Conservation (phyloP, 495 filamentous ascomycete genomes). For the Xylaria sp. region DNA sequence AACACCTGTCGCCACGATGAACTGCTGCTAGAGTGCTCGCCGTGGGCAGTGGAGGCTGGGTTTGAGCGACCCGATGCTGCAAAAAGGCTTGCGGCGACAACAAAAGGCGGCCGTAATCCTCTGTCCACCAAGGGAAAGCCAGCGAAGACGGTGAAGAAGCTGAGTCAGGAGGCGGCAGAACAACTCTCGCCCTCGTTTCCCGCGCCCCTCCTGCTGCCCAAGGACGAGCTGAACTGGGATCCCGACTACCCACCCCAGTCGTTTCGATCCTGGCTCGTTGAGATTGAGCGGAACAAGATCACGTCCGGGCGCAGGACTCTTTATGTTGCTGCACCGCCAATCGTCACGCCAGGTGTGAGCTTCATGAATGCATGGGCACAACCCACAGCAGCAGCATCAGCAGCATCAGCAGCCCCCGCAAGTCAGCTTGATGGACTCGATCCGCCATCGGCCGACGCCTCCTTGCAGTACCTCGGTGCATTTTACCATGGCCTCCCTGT, state of each 20-base stretch:
- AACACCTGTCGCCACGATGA: slow-evolving; percentile 35
- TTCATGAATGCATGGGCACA: slow-evolving; percentile 49
- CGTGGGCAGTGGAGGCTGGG: slow-evolving; percentile 38
- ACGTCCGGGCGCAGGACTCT: slow-evolving; percentile 56
- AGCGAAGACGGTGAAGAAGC: slow-evolving; percentile 13
- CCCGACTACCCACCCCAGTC: slow-evolving; percentile 63
- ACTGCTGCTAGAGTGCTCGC: slow-evolving; percentile 44
- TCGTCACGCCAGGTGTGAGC: slow-evolving; percentile 40
- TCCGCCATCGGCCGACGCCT: slow-evolving; percentile 41
- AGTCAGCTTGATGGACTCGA: background rate
- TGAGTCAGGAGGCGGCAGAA: slow-evolving; percentile 23
- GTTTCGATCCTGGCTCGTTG: slow-evolving; percentile 59
- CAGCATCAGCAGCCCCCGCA: too few relatives aligned
- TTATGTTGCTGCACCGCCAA: slow-evolving; percentile 60
- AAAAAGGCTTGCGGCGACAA: slow-evolving; percentile 42
- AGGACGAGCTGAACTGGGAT: slow-evolving; percentile 64
- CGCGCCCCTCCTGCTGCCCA: slow-evolving; percentile 65
- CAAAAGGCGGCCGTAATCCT: slow-evolving; percentile 37
- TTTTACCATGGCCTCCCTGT: slow-evolving; percentile 69
- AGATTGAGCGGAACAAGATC: slow-evolving; percentile 60
- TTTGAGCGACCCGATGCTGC: slow-evolving; percentile 35
- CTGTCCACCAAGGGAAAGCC: slow-evolving; percentile 14
- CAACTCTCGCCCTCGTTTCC: slow-evolving; percentile 54
- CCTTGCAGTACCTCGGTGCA: slow-evolving; percentile 60
- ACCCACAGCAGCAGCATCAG: slow-evolving; percentile 30